Evolutionary conservation across 164 flowering plant genomes (phyloP), one percentile per base, ranked within the genome.

Genomic region (Cinnamomum micranthum): DNA sequence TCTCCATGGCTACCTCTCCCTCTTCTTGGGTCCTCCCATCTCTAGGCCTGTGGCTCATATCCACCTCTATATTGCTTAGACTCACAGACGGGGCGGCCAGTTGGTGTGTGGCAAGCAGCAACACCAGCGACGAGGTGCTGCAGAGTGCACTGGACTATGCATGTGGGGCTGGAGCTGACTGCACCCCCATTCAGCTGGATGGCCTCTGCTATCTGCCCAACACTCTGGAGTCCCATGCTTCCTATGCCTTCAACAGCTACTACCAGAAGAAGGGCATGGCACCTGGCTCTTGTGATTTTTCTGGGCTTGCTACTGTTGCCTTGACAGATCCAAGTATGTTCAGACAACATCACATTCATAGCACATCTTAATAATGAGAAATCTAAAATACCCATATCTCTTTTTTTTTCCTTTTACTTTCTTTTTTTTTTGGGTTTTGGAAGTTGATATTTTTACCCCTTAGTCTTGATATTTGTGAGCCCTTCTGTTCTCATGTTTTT

Each of bases 211-310:
- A 70, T 71, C 88, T 89, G 1, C 98, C 98, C 1, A 91, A 91
- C 78, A 90, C 96, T 4, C 19, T 91, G 3, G 87, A 82, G n/a
- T 89, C 90, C 6, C 98, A 93, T 68, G 93, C 98, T 64, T 93
- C 98, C 7, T 93, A 91, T 71, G 98, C 96, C 25, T 90, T 87
- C 84, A 89, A 93, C 75, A 93, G 96, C 79, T 91, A 74, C 75
- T 93, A 73, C 73, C 96, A 91, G 77, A 80, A 86, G 51, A 85
- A 70, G 73, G 72, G 74, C 59, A 84, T 79, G 84, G 89, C 87
- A 24, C 87, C 96, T 69, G 93, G 89, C 70, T 77, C 91, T 50
- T 93, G 98, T 70, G 84, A 87, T 80, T 93, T 93, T 69, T 74
- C 87, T 63, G 93, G 89, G 80, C 81, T 93, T 62, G 91, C 95